Conservation (phyloP, 2,329 filamentous ascomycete species). For the Cordyceps cateniannulata region DNA sequence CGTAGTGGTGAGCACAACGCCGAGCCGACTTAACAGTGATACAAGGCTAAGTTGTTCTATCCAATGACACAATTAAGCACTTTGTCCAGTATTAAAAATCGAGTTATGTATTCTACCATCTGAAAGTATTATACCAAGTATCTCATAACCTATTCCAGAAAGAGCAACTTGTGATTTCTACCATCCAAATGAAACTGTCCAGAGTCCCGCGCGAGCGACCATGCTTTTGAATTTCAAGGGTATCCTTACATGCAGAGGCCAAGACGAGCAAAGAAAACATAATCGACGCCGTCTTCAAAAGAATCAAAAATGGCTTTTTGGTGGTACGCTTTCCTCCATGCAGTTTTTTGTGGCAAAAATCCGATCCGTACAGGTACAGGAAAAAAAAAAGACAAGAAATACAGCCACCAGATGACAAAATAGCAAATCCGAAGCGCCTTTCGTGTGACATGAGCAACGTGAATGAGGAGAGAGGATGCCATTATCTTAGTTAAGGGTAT, state of each 20-base stretch:
- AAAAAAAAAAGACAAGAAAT: conserved; percentile 1
- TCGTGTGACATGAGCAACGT: neutral
- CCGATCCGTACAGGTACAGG: neutral
- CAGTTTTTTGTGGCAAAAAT: neutral
- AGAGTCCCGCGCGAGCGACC: neutral
- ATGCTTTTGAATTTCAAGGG: conserved; percentile 10
- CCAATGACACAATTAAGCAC: too few species aligned
- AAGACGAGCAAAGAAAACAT: conserved; percentile 5
- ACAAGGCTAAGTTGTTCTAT: neutral
- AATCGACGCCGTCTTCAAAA: conserved; percentile 3
- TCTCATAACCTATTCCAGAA: neutral
- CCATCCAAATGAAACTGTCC: neutral
- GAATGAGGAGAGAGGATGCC: conserved; percentile 10
- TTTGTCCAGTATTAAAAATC: too few species aligned
- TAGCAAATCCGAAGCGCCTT: neutral
- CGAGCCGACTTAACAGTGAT: too few species aligned
- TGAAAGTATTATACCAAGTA: neutral
- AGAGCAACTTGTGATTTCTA: neutral
- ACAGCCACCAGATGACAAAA: neutral
- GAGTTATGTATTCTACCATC: too few species aligned
- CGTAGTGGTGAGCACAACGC: too few species aligned
- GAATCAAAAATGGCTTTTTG: neutral
- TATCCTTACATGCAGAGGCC: conserved; percentile 11
- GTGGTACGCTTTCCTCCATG: neutral
- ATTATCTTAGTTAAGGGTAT: neutral